A percentile compares a stretch with the other conserved stretches of the same genome.
Evolutionary conservation across 441 rosid species (phyloP).

Genomic region (Codiaeum variegatum): DNA sequence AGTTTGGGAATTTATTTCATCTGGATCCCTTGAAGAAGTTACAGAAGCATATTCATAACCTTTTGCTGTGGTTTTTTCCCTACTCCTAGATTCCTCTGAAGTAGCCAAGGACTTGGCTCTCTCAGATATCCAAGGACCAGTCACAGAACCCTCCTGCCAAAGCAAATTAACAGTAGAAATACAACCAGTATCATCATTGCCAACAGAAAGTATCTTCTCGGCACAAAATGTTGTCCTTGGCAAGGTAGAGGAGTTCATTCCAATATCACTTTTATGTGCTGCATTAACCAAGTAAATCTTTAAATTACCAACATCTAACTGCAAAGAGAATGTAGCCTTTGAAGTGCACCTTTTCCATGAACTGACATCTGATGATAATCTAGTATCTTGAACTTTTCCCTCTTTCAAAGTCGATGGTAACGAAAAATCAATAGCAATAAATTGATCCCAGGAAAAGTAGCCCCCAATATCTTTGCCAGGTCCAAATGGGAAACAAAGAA

Average conservation of each 20-base stretch:
- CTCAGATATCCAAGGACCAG: constrained; percentile 70
- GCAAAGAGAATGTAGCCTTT: constrained; percentile 45
- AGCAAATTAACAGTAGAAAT: constrained; percentile 61
- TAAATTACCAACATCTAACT: constrained; percentile 52
- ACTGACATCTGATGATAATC: constrained; percentile 32
- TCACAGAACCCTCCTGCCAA: constrained; percentile 74
- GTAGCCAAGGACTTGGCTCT: constrained; percentile 77
- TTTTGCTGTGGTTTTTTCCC: constrained; percentile 42
- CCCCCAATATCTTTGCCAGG: constrained; percentile 35
- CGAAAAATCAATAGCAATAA: constrained; percentile 65
- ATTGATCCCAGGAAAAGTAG: constrained; percentile 54
- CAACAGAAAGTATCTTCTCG: constrained; percentile 49
- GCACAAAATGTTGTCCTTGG: constrained; percentile 43
- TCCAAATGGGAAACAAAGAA: constrained; percentile 72
- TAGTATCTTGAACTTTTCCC: constrained; percentile 30
- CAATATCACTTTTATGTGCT: constrained; percentile 36
- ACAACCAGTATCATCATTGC: constrained; percentile 38
- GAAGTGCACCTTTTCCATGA: constrained; percentile 37
- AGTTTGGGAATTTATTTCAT: constrained; percentile 47
- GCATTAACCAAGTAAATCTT: constrained; percentile 57
- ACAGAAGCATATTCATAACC: constrained; percentile 75
- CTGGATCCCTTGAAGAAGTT: constrained; percentile 53
- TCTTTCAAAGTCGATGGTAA: constrained; percentile 38
- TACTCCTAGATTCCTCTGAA: constrained; percentile 48
- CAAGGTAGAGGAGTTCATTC: constrained; percentile 24